Conservation (phyloP, 495 filamentous ascomycete species). For the Xeromyces bisporus region DNA sequence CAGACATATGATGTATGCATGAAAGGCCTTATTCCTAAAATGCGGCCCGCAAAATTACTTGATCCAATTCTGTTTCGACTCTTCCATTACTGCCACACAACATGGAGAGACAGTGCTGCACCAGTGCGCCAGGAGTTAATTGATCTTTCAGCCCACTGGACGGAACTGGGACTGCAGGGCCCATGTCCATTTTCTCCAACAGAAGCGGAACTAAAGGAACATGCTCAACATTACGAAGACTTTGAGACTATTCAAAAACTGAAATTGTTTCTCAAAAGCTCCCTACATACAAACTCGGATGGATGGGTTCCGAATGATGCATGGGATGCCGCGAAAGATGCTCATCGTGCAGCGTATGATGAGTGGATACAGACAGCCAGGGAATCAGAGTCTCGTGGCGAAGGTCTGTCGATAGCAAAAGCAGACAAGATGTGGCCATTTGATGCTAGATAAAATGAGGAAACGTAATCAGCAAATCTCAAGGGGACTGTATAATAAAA, state of each 20-base stretch:
- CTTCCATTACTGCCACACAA: conserved; percentile 23
- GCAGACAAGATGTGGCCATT: conserved; percentile 20
- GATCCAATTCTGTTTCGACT: conserved; percentile 21
- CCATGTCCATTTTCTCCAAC: conserved; percentile 18
- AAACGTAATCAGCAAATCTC: no score
- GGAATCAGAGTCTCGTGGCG: conserved; percentile 11
- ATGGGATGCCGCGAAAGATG: conserved; percentile 16
- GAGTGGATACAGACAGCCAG: conserved; percentile 17
- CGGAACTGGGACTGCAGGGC: conserved; percentile 17
- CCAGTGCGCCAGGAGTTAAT: conserved; percentile 23
- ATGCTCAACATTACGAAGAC: conserved; percentile 19
- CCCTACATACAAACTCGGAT: conserved; percentile 12
- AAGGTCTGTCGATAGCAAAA: conserved; percentile 16
- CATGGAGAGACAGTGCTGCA: conserved; percentile 24
- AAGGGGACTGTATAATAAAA: no score
- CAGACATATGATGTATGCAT: conserved; percentile 23
- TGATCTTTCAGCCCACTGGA: conserved; percentile 18
- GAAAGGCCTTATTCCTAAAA: conserved; percentile 18
- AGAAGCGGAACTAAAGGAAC: conserved; percentile 13
- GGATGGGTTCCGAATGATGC: conserved; percentile 17
- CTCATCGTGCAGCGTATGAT: conserved; percentile 17
- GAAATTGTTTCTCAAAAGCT: conserved; percentile 13
- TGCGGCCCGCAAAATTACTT: conserved; percentile 16
- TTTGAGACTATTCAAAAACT: conserved; percentile 19
- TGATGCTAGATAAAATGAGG: conserved; percentile 9